phyloP scores from a whole-genome alignment of 306 rosid genomes.

The Psophocarpus tetragonolobus region DNA sequence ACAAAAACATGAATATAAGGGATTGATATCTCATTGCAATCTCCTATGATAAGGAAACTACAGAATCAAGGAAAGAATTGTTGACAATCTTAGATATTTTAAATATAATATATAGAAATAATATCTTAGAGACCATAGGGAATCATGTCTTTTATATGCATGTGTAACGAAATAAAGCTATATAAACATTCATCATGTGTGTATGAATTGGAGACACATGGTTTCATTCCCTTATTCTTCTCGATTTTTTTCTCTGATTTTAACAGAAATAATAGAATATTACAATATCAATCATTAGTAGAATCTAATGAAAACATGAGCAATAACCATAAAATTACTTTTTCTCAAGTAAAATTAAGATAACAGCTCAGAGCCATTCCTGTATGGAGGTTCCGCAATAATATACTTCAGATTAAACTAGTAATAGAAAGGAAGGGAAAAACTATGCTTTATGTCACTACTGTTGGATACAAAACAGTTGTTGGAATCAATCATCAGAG shows the following conservation, averaged over 20 bases:
- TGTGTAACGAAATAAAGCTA: no score
- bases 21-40: background rate
- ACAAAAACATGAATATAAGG: background rate
- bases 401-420: background rate
- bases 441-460: constrained; percentile 32
- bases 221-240: no score
- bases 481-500: constrained; percentile 34
- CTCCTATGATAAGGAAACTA: background rate
- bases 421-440: background rate
- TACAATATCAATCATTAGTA: background rate
- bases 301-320: background rate
- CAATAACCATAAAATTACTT: background rate
- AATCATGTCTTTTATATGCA: no score
- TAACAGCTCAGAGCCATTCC: background rate
- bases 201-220: no score
- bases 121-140: no score
- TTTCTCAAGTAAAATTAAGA: background rate
- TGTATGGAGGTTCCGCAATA: background rate
- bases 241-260: no score
- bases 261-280: background rate
- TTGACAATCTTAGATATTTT: no score
- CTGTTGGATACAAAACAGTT: background rate
- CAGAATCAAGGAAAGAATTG: background rate
- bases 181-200: no score
- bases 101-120: no score